phyloP scores from a whole-genome alignment of 257 asterid species.

The Coffea canephora region DNA sequence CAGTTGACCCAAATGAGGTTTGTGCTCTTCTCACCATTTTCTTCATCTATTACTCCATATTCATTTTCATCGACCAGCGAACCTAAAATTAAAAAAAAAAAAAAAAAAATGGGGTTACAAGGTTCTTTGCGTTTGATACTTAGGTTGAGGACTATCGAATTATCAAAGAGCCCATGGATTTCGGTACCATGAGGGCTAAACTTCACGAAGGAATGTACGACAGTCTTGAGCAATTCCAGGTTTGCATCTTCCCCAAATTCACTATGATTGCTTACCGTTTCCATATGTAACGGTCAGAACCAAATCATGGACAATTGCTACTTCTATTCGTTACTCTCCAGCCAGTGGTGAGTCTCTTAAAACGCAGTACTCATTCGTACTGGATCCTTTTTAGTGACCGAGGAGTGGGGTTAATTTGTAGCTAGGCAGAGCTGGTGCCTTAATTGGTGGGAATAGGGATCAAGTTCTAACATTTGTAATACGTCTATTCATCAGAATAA shows the following conservation, averaged over 20 bases:
- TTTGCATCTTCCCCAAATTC: constrained; percentile 2
- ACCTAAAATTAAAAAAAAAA: not conserved
- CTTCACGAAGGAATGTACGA: constrained; percentile 84
- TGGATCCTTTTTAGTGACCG: not conserved
- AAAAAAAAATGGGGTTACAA: not conserved
- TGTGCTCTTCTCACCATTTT: not conserved
- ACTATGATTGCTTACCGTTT: not conserved
- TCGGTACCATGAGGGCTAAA: constrained; percentile 94
- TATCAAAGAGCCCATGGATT: constrained; percentile 88
- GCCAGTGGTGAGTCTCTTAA: too few relatives aligned
- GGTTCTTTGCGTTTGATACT: not conserved
- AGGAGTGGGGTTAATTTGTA: not conserved
- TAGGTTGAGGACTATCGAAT: constrained; percentile 77
- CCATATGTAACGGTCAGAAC: not conserved
- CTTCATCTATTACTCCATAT: not conserved
- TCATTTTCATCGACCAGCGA: not conserved
- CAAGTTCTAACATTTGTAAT: not conserved
- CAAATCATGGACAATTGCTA: not conserved
- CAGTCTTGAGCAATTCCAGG: constrained; percentile 79
- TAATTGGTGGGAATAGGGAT: not conserved
- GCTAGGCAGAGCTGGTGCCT: not conserved
- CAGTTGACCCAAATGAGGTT: constrained; percentile 80
- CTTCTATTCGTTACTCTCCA: too few relatives aligned
- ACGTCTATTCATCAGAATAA: too few relatives aligned
- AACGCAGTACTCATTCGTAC: too few relatives aligned